Evolutionary conservation across 2,329 filamentous ascomycete genomes (phyloP).

Genomic region (Pseudofabraea citricarpa): DNA sequence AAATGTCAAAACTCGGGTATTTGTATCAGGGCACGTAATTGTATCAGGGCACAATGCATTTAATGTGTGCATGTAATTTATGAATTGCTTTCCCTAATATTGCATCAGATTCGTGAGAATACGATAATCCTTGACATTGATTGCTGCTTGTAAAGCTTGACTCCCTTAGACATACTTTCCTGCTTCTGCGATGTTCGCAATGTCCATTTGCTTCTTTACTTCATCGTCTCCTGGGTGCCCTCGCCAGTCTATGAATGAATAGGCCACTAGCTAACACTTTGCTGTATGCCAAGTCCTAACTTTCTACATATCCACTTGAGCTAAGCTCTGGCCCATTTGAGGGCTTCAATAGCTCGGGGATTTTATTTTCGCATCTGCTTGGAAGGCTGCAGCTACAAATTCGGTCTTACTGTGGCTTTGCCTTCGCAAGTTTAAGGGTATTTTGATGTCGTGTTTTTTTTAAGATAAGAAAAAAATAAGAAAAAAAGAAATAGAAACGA

Average conservation of each 20-base stretch:
- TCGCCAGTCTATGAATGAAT: conserved; percentile 50
- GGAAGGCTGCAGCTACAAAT: conserved; percentile 48
- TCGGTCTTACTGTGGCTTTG: conserved; percentile 54
- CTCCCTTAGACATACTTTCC: conserved; percentile 42
- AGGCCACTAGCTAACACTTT: conserved; percentile 50
- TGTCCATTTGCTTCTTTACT: conserved; percentile 70
- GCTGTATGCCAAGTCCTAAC: conserved; percentile 49
- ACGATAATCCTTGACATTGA: conserved; percentile 56
- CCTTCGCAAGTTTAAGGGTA: conserved; percentile 72
- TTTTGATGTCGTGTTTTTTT: conserved; percentile 73
- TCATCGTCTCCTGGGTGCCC: conserved; percentile 53
- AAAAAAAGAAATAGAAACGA: too few relatives aligned
- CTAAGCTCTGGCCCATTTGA: conserved; percentile 37
- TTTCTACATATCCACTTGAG: conserved; percentile 43
- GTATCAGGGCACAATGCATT: conserved; percentile 81
- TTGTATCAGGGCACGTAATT: conserved; percentile 76
- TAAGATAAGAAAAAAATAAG: too few relatives aligned
- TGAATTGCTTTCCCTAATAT: conserved; percentile 83
- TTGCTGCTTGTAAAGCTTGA: conserved; percentile 36
- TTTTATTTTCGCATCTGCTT: conserved; percentile 50
- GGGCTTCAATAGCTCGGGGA: conserved; percentile 43
- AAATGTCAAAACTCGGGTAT: conserved; percentile 91
- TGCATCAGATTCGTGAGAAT: conserved; percentile 86
- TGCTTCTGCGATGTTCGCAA: conserved; percentile 41
- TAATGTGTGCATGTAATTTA: conserved; percentile 78